Evolutionary conservation across 805 yeast species (phyloP).

Genomic region (Yarrowia sp.): DNA sequence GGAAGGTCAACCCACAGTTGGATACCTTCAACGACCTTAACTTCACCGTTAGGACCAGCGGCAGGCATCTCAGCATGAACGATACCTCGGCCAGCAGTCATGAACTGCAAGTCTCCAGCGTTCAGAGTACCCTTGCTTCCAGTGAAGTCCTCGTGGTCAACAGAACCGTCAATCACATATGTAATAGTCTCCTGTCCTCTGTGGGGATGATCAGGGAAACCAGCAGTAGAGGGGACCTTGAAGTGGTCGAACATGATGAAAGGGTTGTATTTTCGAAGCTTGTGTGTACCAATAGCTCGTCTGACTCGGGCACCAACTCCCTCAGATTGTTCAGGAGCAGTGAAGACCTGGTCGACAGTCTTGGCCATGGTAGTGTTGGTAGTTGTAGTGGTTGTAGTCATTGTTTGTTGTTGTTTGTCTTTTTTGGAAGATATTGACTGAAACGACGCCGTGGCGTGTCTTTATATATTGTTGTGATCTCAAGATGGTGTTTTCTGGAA

Average conservation of each 20-base stretch:
- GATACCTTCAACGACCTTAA: slow-evolving; percentile 13
- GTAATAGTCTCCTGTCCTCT: slow-evolving; percentile 23
- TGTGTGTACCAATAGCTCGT: slow-evolving; percentile 73
- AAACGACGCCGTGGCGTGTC: not conserved
- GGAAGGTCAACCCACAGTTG: slow-evolving; percentile 79
- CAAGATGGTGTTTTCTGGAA: slow-evolving; percentile 11
- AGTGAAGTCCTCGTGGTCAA: slow-evolving; percentile 18
- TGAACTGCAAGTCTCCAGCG: slow-evolving; percentile 64
- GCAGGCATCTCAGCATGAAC: slow-evolving; percentile 85
- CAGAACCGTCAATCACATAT: slow-evolving; percentile 3
- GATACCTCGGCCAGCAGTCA: slow-evolving; percentile 90
- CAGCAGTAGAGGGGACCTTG: slow-evolving; percentile 16
- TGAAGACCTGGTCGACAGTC: slow-evolving; percentile 2
- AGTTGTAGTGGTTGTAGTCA: not conserved
- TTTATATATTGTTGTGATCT: not conserved
- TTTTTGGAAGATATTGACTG: slow-evolving; percentile 1
- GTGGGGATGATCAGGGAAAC: slow-evolving; percentile 66
- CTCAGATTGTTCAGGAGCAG: slow-evolving; percentile 18
- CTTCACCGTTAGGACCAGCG: slow-evolving; percentile 4
- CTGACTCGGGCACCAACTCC: slow-evolving; percentile 83
- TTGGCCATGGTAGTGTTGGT: slow-evolving; percentile 4
- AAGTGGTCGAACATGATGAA: slow-evolving; percentile 59
- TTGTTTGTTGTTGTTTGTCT: slow-evolving; percentile 27
- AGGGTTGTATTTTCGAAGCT: slow-evolving; percentile 76
- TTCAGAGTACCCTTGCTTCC: slow-evolving; percentile 24